Evolutionary conservation across 1,139 yeast genomes (phyloP), one percentile per base, ranked within the genome.

Genomic region (Geotrichum restrictum): DNA sequence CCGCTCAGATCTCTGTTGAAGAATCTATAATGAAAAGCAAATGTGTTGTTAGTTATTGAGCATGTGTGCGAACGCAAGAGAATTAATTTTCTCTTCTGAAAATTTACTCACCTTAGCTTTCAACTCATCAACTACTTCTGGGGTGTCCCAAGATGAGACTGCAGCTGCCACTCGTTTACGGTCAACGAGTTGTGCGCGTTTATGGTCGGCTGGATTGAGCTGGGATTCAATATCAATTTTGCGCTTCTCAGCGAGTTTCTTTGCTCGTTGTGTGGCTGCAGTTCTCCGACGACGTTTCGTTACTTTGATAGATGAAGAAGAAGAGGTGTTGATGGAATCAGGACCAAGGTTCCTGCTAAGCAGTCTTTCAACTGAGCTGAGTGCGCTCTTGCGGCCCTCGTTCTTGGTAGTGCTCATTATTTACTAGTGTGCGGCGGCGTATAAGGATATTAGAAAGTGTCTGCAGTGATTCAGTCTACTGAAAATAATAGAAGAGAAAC

Each of bases 301-400:
- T 11, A 40, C 48, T 31, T 49, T 44, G 32, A 16, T 22, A 6
- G 38, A 21, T 11, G 41, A 14, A 3, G 41, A 24, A 6, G 38
- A 21, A 8, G 41, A n/a, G 5, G 38, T 40, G 3, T 29, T 36
- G 32, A 24, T 45, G 1, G 45, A 51, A 8, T 53, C 56, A 14
- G 47, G 55, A 2, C 60, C 57, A 18, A 61, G 54, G 4, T 59
- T 60, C 18, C 59, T 42, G 34, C 56, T 51, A 33, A 61, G 47
- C n/a, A 61, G 55, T 8, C 62, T 48, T n/a, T 60, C 56, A 10
- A 61, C 40, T 4, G 53, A 45, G 22, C 45, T 49, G 5, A 45
- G 37, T 3, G 53, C 53, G 16, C 40, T 22, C 39, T 49, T 49
- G 18, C 44, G 11, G 14, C 49, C 40, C 7, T 38, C 42, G 31